Conservation (phyloP, 495 filamentous ascomycete genomes). For the Collariella sp. region DNA sequence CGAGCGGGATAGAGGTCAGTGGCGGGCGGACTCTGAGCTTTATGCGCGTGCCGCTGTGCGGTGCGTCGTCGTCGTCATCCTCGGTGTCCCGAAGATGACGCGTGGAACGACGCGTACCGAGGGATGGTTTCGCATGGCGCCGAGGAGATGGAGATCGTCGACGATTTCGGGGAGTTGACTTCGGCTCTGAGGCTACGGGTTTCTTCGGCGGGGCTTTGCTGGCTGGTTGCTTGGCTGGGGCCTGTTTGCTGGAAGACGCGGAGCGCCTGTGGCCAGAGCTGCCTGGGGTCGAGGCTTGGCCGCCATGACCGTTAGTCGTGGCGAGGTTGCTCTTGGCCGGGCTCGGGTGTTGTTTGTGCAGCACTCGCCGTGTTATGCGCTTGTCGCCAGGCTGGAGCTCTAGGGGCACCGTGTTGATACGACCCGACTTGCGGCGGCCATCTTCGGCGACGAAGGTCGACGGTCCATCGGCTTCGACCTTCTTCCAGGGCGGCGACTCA, state of each 20-base stretch:
- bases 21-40: conserved; percentile 35
- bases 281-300: conserved; percentile 8
- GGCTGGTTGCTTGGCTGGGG: conserved; percentile 7
- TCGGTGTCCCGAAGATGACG: conserved; percentile 21
- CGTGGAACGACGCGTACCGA: conserved; percentile 34
- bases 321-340: conserved; percentile 15
- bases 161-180: conserved; percentile 24
- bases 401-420: conserved; percentile 66
- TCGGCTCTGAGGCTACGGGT: conserved; percentile 14
- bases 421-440: conserved; percentile 77
- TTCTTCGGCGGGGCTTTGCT: conserved; percentile 18
- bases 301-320: conserved; percentile 14
- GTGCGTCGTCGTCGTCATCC: conserved; percentile 23
- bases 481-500: conserved; percentile 91
- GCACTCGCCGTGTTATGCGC: conserved; percentile 39
- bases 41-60: conserved; percentile 31
- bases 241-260: conserved; percentile 15
- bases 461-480: conserved; percentile 73
- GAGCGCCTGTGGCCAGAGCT: conserved; percentile 11
- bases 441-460: conserved; percentile 66
- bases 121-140: conserved; percentile 26
- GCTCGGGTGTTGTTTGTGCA: conserved; percentile 26
- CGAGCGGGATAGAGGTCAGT: conserved; percentile 38
- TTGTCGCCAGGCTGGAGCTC: conserved; percentile 62
- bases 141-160: conserved; percentile 27